Base-by-base conservation (phyloP, 2,329 filamentous ascomycete genomes). In the Epichloe glyceriae region DNA sequence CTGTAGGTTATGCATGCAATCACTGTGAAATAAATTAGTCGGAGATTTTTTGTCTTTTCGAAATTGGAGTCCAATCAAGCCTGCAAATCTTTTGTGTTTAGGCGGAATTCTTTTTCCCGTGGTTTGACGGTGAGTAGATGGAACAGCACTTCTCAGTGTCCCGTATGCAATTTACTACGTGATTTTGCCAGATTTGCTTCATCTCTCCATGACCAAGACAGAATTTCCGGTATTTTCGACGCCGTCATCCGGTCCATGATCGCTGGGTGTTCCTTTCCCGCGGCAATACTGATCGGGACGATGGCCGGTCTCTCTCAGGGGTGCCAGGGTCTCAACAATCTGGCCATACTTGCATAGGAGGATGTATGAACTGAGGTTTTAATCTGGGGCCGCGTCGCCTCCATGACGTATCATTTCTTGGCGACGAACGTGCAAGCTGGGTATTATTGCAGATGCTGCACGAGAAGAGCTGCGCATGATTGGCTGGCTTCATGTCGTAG, bases 101-200 rank as follows among this genome's bases (percentile, higher is more conserved):
- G 8, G 10, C 11, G 30, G 8, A 10, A 4, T 30, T 10, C 1
- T 6, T 10, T 0, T 3, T 3, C 1, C 26, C 8, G 3, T 30
- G 30, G 8, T 30, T 30, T 30, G 10, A 11, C 26, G 10, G 26
- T 30, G 26, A n/a, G n/a, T n/a, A n/a, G n/a, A 22, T 22, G 3
- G 19, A 19, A 19, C 19, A 19, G 19, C 19, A 19, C 19, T 19
- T 19, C 19, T 19, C 19, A 19, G 19, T 19, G 3, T 19, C 19
- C 3, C 19, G 20, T 22, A 22, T 22, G 20, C 20, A 22, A 19
- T 19, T 19, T 19, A 19, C 2, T 19, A 19, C 19, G 19, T 3
- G 3, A 19, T 19, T 19, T 19, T 19, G 19, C 19, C 19, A 19
- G 19, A 19, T 19, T 26, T 26, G 26, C 7, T 26, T 26, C 26